A percentile compares a stretch with the other conserved stretches of the same genome.
phyloP scores from a whole-genome alignment of 805 yeast species.

The Pichia kluyveri region DNA sequence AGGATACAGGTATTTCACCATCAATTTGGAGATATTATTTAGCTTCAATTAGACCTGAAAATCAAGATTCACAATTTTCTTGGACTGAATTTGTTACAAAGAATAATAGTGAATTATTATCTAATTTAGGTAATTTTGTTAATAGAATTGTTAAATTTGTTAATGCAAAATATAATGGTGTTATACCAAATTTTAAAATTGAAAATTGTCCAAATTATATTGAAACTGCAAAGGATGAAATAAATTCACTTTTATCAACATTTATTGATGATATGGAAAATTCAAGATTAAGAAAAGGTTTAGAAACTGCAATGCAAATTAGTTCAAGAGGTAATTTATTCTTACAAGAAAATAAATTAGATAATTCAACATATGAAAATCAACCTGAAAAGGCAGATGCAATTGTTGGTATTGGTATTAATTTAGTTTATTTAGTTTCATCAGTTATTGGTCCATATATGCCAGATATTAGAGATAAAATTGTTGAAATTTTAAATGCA shows the following conservation, averaged over 20 bases:
- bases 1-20: slow-evolving; percentile 83
- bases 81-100: slow-evolving; percentile 94
- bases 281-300: slow-evolving; percentile 77
- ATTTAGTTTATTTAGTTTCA: slow-evolving; percentile 77
- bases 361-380: slow-evolving; percentile 72
- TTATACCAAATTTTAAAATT: slow-evolving; percentile 60
- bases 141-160: slow-evolving; percentile 89
- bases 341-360: slow-evolving; percentile 92
- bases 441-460: slow-evolving; percentile 80
- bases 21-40: slow-evolving; percentile 98
- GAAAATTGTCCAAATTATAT: slow-evolving; percentile 39
- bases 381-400: slow-evolving; percentile 79
- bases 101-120: slow-evolving; percentile 88
- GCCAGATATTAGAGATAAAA: slow-evolving; percentile 71
- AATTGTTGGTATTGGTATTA: slow-evolving; percentile 85
- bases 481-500: slow-evolving; percentile 71
- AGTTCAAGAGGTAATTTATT: slow-evolving; percentile 92
- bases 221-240: slow-evolving; percentile 37
- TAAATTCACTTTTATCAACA: slow-evolving; percentile 48
- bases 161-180: slow-evolving; percentile 85
- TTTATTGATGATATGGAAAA: slow-evolving; percentile 71
- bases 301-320: slow-evolving; percentile 84
- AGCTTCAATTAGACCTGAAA: slow-evolving; percentile 88
- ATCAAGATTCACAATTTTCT: slow-evolving; percentile 92
- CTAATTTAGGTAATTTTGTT: slow-evolving; percentile 94